Evolutionary conservation across 495 filamentous ascomycete species (phyloP), one percentile per base, ranked within the genome.

Genomic region (Bacidia rubella): DNA sequence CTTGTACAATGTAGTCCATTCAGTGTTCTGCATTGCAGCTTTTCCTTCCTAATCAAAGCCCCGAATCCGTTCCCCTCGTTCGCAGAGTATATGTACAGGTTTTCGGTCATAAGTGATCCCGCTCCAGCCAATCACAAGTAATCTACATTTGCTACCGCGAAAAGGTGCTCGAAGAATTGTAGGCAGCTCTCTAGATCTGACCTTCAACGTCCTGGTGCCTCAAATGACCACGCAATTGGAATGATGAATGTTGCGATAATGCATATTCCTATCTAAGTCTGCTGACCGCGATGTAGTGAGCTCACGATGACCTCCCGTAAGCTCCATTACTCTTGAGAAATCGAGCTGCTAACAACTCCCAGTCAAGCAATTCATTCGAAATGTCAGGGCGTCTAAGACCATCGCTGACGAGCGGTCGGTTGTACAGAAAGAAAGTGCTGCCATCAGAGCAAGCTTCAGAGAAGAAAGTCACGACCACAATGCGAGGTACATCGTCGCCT

Each of bases 321-420:
- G 78, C 73, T 53, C 56, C 56, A 62, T 44, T 9, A 43, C 19
- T 20, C 39, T 15, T n/a, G 22, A 26, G 29, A 11, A 26, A 24
- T n/a, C 21, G 27, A 7, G 38, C 52, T 58, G n/a, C 20, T 69
- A 54, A 24, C 11, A 21, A 11, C 11, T 44, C 60, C 29, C 61
- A 96, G 90, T 98, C 66, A 98, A 98, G 72, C 90, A 96, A 74
- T 98, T 98, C 72, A 98, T 98, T 70, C 88, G 92, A 65, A 95
- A 95, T 73, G 92, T 98, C 58, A 87, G 92, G 63, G 90, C 90
- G 42, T 86, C 92, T 49, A 98, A 98, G 76, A 98, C 92, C 26
- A 92, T 98, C 63, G 93, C 93, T 63, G 92, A 98, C 68, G 92
- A 98, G 74, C 81, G 92, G 61, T 88, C 90, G 22, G 92, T 97